phyloP scores from a whole-genome alignment of 345 rosid species.

The Populus alba region DNA sequence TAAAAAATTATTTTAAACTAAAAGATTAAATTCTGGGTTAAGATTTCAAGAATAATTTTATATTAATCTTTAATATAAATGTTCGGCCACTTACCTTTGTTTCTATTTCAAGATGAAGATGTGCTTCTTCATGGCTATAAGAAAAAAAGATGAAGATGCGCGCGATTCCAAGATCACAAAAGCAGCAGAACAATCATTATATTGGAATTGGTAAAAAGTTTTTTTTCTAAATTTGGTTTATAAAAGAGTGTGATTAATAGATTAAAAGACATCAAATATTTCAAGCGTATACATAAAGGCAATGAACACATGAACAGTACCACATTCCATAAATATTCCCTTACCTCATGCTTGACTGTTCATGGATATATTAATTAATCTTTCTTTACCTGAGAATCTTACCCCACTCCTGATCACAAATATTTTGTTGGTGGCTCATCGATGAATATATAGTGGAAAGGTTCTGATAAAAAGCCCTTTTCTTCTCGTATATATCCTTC shows the following conservation, averaged over 20 bases:
- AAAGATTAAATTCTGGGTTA: no score
- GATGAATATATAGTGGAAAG: neutral
- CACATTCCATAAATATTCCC: neutral
- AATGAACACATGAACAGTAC: neutral
- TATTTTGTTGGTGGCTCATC: neutral
- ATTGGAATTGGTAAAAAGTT: neutral
- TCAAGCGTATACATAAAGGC: neutral
- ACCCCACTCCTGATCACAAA: neutral
- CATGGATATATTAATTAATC: neutral
- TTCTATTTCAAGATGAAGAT: neutral
- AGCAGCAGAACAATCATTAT: slow-evolving; percentile 6
- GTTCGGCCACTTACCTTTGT: no score
- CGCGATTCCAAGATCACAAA: neutral
- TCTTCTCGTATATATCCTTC: neutral
- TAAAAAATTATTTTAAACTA: no score
- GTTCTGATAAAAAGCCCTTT: neutral
- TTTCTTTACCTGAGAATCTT: neutral
- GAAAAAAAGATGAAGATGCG: neutral
- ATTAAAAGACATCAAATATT: neutral
- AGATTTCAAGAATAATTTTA: no score
- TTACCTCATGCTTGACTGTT: neutral
- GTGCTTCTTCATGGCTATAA: neutral
- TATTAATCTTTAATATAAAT: no score
- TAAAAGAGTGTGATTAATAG: neutral
- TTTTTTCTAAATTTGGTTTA: neutral